phyloP scores from a whole-genome alignment of 2,329 filamentous ascomycete species.

The Fusarium sulawesiense region DNA sequence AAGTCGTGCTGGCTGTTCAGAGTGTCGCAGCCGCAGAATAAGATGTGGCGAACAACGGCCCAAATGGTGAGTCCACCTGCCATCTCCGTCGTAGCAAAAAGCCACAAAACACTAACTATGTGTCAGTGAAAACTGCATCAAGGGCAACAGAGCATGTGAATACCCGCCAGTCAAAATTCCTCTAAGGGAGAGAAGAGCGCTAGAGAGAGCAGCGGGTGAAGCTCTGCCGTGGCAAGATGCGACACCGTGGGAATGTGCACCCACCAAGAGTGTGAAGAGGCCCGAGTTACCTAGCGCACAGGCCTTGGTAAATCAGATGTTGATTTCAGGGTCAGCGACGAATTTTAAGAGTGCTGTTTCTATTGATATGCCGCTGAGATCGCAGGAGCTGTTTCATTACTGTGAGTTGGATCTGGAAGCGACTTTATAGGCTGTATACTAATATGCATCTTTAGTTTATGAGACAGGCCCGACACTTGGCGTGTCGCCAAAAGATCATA shows the following conservation, averaged over 20 bases:
- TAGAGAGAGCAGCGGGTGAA: slow-evolving; percentile 10
- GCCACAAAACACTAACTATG: background rate
- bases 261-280: background rate
- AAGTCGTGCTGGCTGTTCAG: slow-evolving; percentile 14
- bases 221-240: background rate
- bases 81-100: background rate
- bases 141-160: background rate
- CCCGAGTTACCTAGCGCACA: background rate
- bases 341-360: background rate
- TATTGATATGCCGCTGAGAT: slow-evolving; percentile 19
- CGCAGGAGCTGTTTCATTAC: slow-evolving; percentile 26
- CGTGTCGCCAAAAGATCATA: background rate
- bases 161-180: slow-evolving; percentile 17
- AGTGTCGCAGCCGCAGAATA: slow-evolving; percentile 17
- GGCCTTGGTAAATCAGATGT: background rate
- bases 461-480: background rate
- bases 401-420: background rate
- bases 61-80: slow-evolving; percentile 9
- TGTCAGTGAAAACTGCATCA: slow-evolving; percentile 9
- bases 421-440: accelerated
- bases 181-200: slow-evolving; percentile 10
- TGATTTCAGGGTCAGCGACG: background rate
- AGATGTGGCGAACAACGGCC: slow-evolving; percentile 24
- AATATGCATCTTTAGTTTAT: background rate
- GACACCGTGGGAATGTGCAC: background rate